These are phyloP conservation scores for Adiantum capillusveneris DNA, from an alignment of 75 land plant genomes.

Conservation along the genomic window DNA sequence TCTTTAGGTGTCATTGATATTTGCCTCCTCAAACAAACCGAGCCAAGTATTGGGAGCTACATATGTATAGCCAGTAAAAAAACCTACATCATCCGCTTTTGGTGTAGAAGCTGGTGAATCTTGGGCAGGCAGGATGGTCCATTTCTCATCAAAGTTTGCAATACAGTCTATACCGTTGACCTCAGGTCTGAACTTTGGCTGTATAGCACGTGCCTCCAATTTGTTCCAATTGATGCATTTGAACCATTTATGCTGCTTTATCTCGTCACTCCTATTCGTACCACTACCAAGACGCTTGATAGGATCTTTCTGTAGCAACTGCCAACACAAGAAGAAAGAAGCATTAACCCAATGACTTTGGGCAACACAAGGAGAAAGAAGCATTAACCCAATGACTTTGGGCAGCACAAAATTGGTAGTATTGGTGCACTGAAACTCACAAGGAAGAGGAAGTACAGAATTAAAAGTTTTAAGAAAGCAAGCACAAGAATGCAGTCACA, in stretches of 20 bases:
- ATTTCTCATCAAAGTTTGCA: slow-evolving; percentile 86
- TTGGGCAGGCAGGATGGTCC: slow-evolving; percentile 67
- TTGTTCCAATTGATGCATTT: slow-evolving; percentile 89
- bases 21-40: neutral
- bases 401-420: no score
- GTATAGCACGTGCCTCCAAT: slow-evolving; percentile 62
- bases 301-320: slow-evolving; percentile 87
- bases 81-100: slow-evolving; percentile 27
- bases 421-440: no score
- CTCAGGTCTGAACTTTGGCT: slow-evolving; percentile 75
- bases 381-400: no score
- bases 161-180: slow-evolving; percentile 74
- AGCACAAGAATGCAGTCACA: no score
- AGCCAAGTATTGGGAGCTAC: slow-evolving; percentile 60
- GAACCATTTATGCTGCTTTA: slow-evolving; percentile 94
- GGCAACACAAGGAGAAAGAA: neutral
- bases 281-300: slow-evolving; percentile 86
- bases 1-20: neutral
- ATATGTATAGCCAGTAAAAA: slow-evolving; percentile 66
- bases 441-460: no score
- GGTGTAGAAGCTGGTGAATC: slow-evolving; percentile 93
- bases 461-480: no score
- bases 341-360: no score
- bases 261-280: slow-evolving; percentile 64
- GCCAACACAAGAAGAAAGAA: neutral